These are phyloP conservation scores for Fusarium sp. DNA, from an alignment of 2,329 filamentous ascomycete species.

Conservation along the genomic window DNA sequence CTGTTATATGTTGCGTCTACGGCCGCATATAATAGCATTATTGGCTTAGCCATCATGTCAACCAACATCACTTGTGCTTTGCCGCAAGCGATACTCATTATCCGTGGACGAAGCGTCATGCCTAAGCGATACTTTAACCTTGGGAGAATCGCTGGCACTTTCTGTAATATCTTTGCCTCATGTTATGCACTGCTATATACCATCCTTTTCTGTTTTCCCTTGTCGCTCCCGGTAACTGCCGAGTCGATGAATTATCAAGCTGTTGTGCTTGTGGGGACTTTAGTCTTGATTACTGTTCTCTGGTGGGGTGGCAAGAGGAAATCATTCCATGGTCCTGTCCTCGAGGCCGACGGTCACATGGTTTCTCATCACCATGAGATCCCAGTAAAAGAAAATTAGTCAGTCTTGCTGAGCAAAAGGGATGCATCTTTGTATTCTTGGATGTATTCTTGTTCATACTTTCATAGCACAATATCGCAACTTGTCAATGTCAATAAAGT, in stretches of 20 bases:
- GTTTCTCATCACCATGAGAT: too few relatives aligned
- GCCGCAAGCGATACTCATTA: background rate
- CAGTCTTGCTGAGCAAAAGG: too few relatives aligned
- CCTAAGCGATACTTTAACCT: background rate
- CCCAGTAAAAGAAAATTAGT: too few relatives aligned
- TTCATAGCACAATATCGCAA: too few relatives aligned
- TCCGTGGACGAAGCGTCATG: background rate
- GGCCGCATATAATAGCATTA: background rate
- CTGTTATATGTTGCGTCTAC: background rate
- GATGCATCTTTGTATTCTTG: too few relatives aligned
- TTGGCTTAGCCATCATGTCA: background rate
- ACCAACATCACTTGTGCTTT: background rate
- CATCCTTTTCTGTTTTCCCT: background rate
- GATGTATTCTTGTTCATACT: too few relatives aligned
- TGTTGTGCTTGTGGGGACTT: background rate
- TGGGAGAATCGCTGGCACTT: background rate
- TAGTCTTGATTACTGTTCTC: background rate
- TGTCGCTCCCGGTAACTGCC: background rate
- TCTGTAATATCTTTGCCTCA: background rate
- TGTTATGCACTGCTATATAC: background rate
- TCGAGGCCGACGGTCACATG: too few relatives aligned
- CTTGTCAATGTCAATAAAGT: too few relatives aligned
- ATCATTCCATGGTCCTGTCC: background rate
- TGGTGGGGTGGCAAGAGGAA: background rate
- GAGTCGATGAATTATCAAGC: background rate